Evolutionary conservation across 371 early-diverging fungal genomes (phyloP), one percentile per base, ranked within the genome.

Genomic region (Syncephalis plumigaleata): DNA sequence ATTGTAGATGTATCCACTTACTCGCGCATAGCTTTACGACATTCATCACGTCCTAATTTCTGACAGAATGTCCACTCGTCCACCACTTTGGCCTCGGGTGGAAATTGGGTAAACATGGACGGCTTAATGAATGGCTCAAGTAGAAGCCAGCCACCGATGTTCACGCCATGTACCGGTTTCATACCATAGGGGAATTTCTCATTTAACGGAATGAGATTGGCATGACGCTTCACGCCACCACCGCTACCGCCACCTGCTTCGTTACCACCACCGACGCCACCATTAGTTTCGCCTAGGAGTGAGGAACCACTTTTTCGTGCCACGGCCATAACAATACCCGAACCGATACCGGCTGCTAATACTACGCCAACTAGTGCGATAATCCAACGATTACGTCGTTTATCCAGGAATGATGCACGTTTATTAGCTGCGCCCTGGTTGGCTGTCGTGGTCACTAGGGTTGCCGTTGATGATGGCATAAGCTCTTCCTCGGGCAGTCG

Each of bases 61-160:
- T 55, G 37, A 38, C 60, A 67, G 16, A 72, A 64, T 0, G 59
- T 66, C 58, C 64, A 68, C 48, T 72, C 73, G 27, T 72, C 70
- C 1, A 56, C 49, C n/a, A 64, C 66, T 5, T 54, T 56, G 18
- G 55, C 46, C 15, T 57, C 45, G 1, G 60, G 51, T 7, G 53
- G 53, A 42, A 50, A 42, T 7, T 46, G 23, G 1, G 47, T 42
- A 54, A 70, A 69, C 23, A 66, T 45, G 3, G 61, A 57, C 0
- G 61, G 54, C 3, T 58, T 60, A 49, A 68, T 63, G 54, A 68
- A 70, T 8, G 60, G 62, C 56, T 77, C 77, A 9, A 77, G 68
- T 9, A 77, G 68, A 24, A 77, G 61, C 60, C 75, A 72, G 20
- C 76, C 75, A 45, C 78, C 77, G 11, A 76, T 51, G 36, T 76